These are phyloP conservation scores for Plantago major DNA, from an alignment of 257 asterid species.

Conservation along the genomic window DNA sequence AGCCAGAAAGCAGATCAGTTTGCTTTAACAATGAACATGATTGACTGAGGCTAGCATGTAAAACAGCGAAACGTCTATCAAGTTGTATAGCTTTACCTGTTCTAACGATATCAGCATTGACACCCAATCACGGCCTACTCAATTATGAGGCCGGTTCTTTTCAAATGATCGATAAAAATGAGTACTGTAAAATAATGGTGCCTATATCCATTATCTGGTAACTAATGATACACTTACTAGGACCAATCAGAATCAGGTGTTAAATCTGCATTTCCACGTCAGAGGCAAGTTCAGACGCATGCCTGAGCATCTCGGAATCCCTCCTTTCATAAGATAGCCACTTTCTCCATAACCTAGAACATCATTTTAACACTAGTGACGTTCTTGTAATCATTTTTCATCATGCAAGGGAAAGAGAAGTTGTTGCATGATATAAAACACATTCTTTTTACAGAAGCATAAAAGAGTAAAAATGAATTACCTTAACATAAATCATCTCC, in stretches of 20 bases:
- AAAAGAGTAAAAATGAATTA: not conserved
- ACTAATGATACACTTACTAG: constrained; percentile 6
- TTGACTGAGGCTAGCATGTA: no score
- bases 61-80: no score
- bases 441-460: no score
- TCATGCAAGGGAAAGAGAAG: not conserved
- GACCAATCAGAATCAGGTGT: constrained; percentile 12
- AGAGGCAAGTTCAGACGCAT: not conserved
- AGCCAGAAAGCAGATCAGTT: no score
- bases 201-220: constrained; percentile 12
- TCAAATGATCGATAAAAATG: not conserved
- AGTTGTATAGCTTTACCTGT: no score
- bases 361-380: constrained; percentile 4
- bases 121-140: constrained; percentile 1
- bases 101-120: not conserved
- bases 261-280: constrained; percentile 13
- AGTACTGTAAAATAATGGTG: constrained; percentile 2
- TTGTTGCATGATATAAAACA: no score
- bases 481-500: constrained; percentile 39
- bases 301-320: not conserved
- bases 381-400: not conserved
- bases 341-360: constrained; percentile 23
- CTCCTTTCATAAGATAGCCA: constrained; percentile 1
- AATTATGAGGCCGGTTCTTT: constrained; percentile 3
- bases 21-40: no score